Conservation (phyloP, 2,329 filamentous ascomycete genomes). For the Trichocomaceae sp. region DNA sequence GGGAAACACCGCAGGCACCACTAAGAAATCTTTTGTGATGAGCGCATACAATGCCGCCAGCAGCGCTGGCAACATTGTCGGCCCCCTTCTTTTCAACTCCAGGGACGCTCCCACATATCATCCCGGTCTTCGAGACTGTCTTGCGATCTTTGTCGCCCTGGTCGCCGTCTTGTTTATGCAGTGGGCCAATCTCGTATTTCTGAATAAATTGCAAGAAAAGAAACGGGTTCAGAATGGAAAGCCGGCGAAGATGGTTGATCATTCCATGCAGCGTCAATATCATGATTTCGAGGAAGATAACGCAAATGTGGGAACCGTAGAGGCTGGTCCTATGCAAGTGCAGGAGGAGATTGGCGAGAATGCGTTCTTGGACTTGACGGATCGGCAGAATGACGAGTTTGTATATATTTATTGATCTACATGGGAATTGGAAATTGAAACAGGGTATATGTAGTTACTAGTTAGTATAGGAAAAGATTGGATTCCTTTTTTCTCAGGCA, state of each 20-base stretch:
- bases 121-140: conserved; percentile 50
- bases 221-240: conserved; percentile 56
- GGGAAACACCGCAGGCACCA: conserved; percentile 61
- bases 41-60: conserved; percentile 58
- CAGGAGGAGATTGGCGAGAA: conserved; percentile 40
- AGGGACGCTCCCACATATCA: conserved; percentile 54
- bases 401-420: conserved; percentile 51
- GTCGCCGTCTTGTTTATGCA: conserved; percentile 50
- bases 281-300: conserved; percentile 20
- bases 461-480: neutral
- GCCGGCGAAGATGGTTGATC: conserved; percentile 52
- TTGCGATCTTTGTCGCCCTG: conserved; percentile 43
- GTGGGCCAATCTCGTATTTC: conserved; percentile 47
- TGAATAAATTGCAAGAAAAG: conserved; percentile 49
- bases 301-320: conserved; percentile 10
- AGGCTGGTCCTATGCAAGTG: neutral
- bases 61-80: conserved; percentile 60
- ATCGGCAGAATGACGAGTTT: conserved; percentile 62
- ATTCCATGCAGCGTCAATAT: conserved; percentile 54
- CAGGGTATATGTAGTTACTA: neutral
- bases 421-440: too few species aligned
- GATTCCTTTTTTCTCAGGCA: neutral
- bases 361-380: conserved; percentile 56
- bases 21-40: conserved; percentile 61
- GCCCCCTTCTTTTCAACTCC: conserved; percentile 55